Base-by-base conservation (phyloP, 169 alveolate genomes). In the Fabrea salina region DNA sequence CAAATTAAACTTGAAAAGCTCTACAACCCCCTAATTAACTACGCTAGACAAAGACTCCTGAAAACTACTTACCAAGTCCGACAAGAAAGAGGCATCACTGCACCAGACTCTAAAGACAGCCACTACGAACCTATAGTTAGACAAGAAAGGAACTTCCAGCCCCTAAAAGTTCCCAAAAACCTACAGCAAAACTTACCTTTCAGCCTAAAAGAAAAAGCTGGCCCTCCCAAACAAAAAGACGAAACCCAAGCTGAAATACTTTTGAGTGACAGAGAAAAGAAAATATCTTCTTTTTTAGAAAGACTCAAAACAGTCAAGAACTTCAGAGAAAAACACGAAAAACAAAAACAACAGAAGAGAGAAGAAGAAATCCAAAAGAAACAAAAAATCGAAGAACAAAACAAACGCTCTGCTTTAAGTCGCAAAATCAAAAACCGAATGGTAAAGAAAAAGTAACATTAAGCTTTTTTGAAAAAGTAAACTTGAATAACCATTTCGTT, bases 61-160 rank as follows among this genome's bases (percentile, higher is more conserved):
- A 94, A 93, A 68, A 92, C 97, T 0, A 91, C 94, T 72, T 86
- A 94, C 80, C 96, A 97, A 80, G 78, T 97, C 57, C 89, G 97
- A 82, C 86, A 90, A 51, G 94, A 89, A 33, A 79, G 74, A 74
- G 93, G 88, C 37, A 77, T 95, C 4, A 88, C 88, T 35, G 82
- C 92, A 11, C 84, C 86, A 53, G 75, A 82, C 54, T 94, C 90
- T 27, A 77, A 85, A 35, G 96, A 93, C 41, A 93, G 96, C 70
- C 92, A 91, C 71, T 93, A 92, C 80, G 59, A 90, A 78, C 95
- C 91, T 8, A 84, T 88, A n/a, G 93, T 87, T 56, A 79, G 96
- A 74, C 91, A 91, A 54, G 92, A 92, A 44, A 82, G 88, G 47
- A 91, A 87, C 32, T 95, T 94, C 47, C 90, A 89, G 37, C 93